Evolutionary conservation across 192 early-diverging fungal species (phyloP).

Genomic region (Coemansia sp.): DNA sequence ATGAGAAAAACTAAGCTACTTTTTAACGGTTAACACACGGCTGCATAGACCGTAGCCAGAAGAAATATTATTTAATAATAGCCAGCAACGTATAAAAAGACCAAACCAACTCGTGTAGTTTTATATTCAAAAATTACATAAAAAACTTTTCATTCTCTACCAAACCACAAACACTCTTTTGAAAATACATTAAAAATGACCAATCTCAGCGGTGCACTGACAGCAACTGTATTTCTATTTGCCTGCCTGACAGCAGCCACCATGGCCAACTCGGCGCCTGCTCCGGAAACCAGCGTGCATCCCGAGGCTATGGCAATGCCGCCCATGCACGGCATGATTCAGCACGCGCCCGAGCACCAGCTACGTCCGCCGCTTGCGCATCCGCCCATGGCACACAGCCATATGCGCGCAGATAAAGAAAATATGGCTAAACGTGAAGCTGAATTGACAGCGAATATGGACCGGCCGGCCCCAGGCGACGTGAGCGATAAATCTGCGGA

Average conservation of each 20-base stretch:
- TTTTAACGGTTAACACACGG: neutral
- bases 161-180: neutral
- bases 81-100: neutral
- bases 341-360: neutral
- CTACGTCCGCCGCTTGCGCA: neutral
- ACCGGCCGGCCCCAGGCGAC: neutral
- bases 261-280: neutral
- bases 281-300: neutral
- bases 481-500: neutral
- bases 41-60: neutral
- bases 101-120: neutral
- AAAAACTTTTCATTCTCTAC: neutral
- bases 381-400: neutral
- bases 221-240: neutral
- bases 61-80: neutral
- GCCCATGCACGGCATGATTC: neutral
- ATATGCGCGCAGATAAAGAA: neutral
- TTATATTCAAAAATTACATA: neutral
- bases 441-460: neutral
- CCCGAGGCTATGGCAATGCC: neutral
- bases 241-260: neutral
- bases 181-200: neutral
- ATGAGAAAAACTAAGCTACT: neutral
- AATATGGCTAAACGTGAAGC: neutral
- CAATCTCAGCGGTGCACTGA: neutral